Base-by-base conservation (phyloP, 805 yeast genomes). In the Millerago galiae region DNA sequence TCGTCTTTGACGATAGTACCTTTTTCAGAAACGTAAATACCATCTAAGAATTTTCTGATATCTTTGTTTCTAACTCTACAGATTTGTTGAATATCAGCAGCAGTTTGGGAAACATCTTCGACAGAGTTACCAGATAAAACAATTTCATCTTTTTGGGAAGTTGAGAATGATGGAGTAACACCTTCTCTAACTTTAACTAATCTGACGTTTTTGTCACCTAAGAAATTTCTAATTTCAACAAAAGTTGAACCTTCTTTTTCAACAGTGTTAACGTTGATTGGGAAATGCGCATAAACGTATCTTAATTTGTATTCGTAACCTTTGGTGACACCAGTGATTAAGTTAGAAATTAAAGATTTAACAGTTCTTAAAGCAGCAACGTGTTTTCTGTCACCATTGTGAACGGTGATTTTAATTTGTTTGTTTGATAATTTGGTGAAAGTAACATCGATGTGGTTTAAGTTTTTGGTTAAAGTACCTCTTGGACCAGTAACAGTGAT, bases 251-350 rank as follows among this genome's bases (percentile, higher is more conserved):
- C 87, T 47, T 91, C 91, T 63, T 77, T 75, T 56, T 85, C 87
- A 67, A 85, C 68, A 59, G 89, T 71, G 79, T 90, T 91, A 60
- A 93, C 96, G 76, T 93, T 93, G 76, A 95, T 93, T 72, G 99
- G 99, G 96, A 93, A 93, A 87, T 93, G 99, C 83, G 99, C 99
- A 70, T 91, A 95, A 55, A 93, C 99, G 73, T 88, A 90, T 81
- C 98, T 89, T 97, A 93, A 84, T 86, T 93, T 93, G 93, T 93
- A 93, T 77, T 86, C 82, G 95, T 75, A 91, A 74, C 98, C 99
- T 79, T 82, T 82, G 71, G 99, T 93, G 69, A 93, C 99, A 85
- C 99, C 99, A 59, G 85, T 86, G 75, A 93, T 72, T 81, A 93
- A 74, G 86, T 93, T 93, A 68, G 87, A 68, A 63, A 93, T 79